A percentile compares a stretch with the other conserved stretches of the same genome.
phyloP scores from a whole-genome alignment of 2,329 filamentous ascomycete genomes.

The Colletotrichum trifolii region DNA sequence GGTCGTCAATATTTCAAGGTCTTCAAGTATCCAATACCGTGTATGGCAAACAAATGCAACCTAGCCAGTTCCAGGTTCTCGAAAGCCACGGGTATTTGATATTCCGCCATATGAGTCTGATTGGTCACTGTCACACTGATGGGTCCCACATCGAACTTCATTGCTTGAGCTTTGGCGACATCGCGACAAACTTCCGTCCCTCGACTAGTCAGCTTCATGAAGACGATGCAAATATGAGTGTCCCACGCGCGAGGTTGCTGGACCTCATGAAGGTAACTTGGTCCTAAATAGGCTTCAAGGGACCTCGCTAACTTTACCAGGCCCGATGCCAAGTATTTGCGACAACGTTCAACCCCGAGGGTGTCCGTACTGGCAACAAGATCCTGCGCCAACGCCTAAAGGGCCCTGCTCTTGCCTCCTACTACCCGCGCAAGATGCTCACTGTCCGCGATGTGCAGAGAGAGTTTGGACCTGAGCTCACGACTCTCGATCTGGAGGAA shows the following conservation, averaged over 20 bases:
- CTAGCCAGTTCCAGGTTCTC: too few relatives aligned
- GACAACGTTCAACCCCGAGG: slow-evolving; percentile 88
- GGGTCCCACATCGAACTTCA: slow-evolving; percentile 16
- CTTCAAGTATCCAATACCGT: too few relatives aligned
- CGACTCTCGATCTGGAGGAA: slow-evolving; percentile 79
- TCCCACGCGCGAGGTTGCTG: slow-evolving; percentile 70
- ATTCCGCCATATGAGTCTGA: slow-evolving; percentile 8
- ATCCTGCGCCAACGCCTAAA: slow-evolving; percentile 87
- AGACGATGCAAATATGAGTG: slow-evolving; percentile 64
- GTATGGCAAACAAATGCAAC: too few relatives aligned
- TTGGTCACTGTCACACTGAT: background rate
- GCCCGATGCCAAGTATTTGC: slow-evolving; percentile 92
- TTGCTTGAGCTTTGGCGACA: slow-evolving; percentile 19
- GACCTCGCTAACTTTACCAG: slow-evolving; percentile 56
- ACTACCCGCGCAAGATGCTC: slow-evolving; percentile 84
- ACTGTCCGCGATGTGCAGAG: slow-evolving; percentile 80
- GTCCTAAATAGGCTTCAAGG: background rate
- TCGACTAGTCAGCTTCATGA: slow-evolving; percentile 17
- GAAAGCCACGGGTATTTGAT: slow-evolving; percentile 19
- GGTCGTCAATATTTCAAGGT: background rate
- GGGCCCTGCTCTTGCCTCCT: slow-evolving; percentile 84
- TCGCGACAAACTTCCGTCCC: slow-evolving; percentile 30
- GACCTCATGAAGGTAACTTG: slow-evolving; percentile 81
- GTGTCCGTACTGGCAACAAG: slow-evolving; percentile 88
- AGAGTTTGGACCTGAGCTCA: slow-evolving; percentile 73